phyloP scores from a whole-genome alignment of 176 grass and related monocot species.

The Stipa capillata region DNA sequence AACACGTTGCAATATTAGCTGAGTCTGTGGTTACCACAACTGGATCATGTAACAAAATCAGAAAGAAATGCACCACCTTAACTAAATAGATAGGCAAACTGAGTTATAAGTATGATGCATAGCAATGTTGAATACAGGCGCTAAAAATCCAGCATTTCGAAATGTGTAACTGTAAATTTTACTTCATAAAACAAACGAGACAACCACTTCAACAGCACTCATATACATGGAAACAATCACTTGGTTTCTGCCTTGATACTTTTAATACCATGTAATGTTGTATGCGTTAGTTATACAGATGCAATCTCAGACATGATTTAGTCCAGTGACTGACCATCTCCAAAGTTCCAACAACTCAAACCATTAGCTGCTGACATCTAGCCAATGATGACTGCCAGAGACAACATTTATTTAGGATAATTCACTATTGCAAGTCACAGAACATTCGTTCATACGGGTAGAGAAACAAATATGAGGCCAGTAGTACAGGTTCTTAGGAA shows the following conservation, averaged over 20 bases:
- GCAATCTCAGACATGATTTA: not conserved
- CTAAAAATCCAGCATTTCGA: not conserved
- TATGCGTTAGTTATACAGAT: not conserved
- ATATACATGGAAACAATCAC: not conserved
- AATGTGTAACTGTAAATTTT: not conserved
- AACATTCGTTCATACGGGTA: not conserved
- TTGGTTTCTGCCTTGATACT: not conserved
- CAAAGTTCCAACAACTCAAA: not conserved
- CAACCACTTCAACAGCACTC: not conserved
- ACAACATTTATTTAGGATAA: not conserved
- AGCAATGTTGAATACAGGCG: not conserved
- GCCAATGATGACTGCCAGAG: not conserved
- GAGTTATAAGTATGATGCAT: not conserved
- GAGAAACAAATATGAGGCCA: not conserved
- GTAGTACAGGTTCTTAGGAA: not conserved
- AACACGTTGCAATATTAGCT: not conserved
- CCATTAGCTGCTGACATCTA: not conserved
- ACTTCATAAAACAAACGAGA: slow-evolving; percentile 1
- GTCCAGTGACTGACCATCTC: not conserved
- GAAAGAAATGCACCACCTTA: not conserved
- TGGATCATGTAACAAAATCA: not conserved
- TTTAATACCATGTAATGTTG: not conserved
- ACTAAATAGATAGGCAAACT: not conserved
- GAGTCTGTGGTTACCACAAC: slow-evolving; percentile 6
- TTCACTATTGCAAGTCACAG: not conserved